These are phyloP conservation scores for Phyllosticta ampelicida DNA, from an alignment of 2,329 filamentous ascomycete species.

Conservation along the genomic window DNA sequence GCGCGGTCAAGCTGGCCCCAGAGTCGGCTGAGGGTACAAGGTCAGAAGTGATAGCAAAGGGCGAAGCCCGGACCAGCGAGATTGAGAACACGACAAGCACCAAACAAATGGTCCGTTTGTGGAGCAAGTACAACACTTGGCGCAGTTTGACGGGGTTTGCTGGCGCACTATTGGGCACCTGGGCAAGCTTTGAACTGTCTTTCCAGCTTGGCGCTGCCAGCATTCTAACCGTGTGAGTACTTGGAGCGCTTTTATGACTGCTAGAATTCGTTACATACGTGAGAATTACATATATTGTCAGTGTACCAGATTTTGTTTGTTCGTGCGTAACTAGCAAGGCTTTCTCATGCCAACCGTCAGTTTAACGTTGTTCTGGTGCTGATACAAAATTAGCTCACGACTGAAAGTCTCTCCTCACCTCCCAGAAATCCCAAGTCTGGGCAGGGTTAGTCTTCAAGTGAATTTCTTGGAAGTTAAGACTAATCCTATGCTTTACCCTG, in stretches of 20 bases:
- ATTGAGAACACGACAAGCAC: not conserved
- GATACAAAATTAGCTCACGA: not conserved
- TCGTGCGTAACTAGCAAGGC: not conserved
- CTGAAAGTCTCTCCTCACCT: not conserved
- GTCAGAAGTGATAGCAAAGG: not conserved
- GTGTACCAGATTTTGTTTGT: not conserved
- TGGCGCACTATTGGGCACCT: not conserved
- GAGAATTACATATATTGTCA: not conserved
- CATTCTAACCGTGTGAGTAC: not conserved
- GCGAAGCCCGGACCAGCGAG: not conserved
- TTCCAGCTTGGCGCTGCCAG: not conserved
- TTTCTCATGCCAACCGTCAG: not conserved
- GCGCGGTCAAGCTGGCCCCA: conserved; percentile 3
- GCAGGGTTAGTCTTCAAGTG: not conserved
- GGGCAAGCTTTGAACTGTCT: not conserved
- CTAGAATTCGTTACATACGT: not conserved
- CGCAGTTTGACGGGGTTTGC: conserved; percentile 1
- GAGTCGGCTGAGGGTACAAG: not conserved
- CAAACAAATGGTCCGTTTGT: not conserved
- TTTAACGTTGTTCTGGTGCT: not conserved
- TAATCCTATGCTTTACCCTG: not conserved
- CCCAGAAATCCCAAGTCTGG: not conserved
- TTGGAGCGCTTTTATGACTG: too few species aligned
- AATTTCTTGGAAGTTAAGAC: not conserved
- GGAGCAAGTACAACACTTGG: not conserved